A percentile compares a stretch with the other conserved stretches of the same genome.
phyloP scores from a whole-genome alignment of 495 filamentous ascomycete genomes.

The Evansstolkia leycettana region DNA sequence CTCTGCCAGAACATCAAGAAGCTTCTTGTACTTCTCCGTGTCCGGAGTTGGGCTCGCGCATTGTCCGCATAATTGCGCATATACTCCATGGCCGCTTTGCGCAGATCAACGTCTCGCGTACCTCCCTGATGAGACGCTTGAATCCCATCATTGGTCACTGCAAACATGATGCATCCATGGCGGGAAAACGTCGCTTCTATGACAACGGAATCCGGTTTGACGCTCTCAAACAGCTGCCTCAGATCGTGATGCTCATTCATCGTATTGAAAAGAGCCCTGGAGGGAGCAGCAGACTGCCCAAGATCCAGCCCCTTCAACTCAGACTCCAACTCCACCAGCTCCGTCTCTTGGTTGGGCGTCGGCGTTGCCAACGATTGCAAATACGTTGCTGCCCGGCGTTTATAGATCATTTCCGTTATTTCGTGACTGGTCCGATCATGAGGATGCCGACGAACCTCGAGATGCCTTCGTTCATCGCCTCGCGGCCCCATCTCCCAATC shows the following conservation, averaged over 20 bases:
- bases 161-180: conserved; percentile 11
- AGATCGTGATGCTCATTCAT: conserved; percentile 10
- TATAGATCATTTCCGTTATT: too few relatives aligned
- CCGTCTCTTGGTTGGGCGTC: too few relatives aligned
- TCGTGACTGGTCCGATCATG: too few relatives aligned
- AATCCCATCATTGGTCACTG: conserved; percentile 13
- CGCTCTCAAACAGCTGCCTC: conserved; percentile 7
- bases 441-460: conserved; percentile 8
- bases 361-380: too few relatives aligned
- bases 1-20: conserved; percentile 5
- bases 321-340: conserved; percentile 7
- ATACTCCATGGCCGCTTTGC: too few relatives aligned
- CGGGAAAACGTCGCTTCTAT: conserved; percentile 12
- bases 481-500: conserved; percentile 12
- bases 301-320: conserved; percentile 11
- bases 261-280: conserved; percentile 12
- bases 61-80: too few relatives aligned
- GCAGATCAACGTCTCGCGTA: conserved; percentile 3
- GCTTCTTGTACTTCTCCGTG: too few relatives aligned
- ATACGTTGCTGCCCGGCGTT: too few relatives aligned
- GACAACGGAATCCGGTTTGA: conserved; percentile 11
- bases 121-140: too few relatives aligned
- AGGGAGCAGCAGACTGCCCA: conserved; percentile 9
- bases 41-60: too few relatives aligned
- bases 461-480: conserved; percentile 8